Base-by-base conservation (phyloP, 2,329 filamentous ascomycete species). In the Neofusicoccum umdonicola region DNA sequence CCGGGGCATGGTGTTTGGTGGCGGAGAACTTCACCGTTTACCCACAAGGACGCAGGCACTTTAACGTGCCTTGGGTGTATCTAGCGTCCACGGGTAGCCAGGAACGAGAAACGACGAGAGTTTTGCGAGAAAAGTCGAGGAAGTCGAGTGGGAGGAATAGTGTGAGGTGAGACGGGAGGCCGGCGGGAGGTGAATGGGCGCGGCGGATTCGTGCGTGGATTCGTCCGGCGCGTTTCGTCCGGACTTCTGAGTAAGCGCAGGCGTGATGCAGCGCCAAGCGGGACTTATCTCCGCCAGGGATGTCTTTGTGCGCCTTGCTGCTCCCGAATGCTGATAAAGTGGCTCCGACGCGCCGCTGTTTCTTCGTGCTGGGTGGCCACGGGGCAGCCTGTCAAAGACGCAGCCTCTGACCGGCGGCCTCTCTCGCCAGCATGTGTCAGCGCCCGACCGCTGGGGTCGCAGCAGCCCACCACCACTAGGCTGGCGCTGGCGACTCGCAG, bases 1-100 rank as follows among this genome's bases (percentile, higher is more conserved):
- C 22, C 63, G 54, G 54, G 62, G 22, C 62, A 64, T 63, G 34
- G 47, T 63, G 50, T 37, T 19, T 19, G 54, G 19, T 12, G 34
- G 11, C 35, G 42, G 27, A 27, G 22, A 15, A 12, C 22, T 15
- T 42, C 19, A 34, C 60, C 8, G 15, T 44, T n/a, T 19, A 13
- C 54, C 22, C 15, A 19, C 19, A 15, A 3, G 56, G 31, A 15
- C 15, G 37, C 4, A 35, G 8, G 17, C 9, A 11, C 4, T 37
- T 17, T 9, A 39, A 19, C 2, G 9, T 35, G 22, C 27, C 27
- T 19, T 15, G 56, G 35, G 12, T 47, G 47, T 60, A 47, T 60
- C 15, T 35, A n/a, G 15, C 42, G 4, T 6, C 42, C 15, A 35
- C 39, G 41, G 22, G n/a, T 15, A 15, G 19, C 37, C 31, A 35